Evolutionary conservation across 2,329 filamentous ascomycete species (phyloP), one percentile per base, ranked within the genome.

Genomic region (Venturia asperata): DNA sequence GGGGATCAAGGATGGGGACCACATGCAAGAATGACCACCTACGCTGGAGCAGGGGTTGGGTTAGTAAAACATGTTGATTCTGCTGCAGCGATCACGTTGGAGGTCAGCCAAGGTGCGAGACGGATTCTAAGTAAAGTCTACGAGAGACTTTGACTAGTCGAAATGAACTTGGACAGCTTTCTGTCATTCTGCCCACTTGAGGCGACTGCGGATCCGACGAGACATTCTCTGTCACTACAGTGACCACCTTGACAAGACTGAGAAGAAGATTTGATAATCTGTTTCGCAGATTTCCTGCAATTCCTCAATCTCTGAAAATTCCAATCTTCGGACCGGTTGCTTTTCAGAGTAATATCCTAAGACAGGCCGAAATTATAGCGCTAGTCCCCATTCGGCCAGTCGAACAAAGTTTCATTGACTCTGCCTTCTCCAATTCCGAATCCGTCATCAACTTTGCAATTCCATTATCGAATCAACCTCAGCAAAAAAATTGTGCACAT

Each of bases 31-130:
- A 76, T 87, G 76, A 85, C 83, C 5, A 83, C 83, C 11, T 88
- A 87, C 77, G 85, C 83, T 17, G 85, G 86, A 4, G 82, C 82
- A 24, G 85, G 80, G 0, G 81, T 88, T 17, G 86, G 86, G 0
- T 74, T 88, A 67, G 77, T 87, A 1, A 81, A 73, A 58, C 73
- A 79, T 47, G 75, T 83, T 0, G 77, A 78, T 68, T 71, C 75
- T 19, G 85, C 83, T 3, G 77, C 72, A 15, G 78, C 82, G 11
- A 84, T 88, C 70, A 79, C 85, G 3, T 72, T 73, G 58, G 79
- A 82, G 66, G 73, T 80, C 4, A 75, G 80, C 61, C 72, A 75
- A 6, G 77, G 77, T 41, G 73, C 75, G 19, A 72, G 62, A 60
- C 68, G 62, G 45, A 68, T 77, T 19, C 58, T 80, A 62, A 71